These are phyloP conservation scores for Psilocybe subaeruginosa DNA, from an alignment of 768 basidiomycete species.

Conservation along the genomic window DNA sequence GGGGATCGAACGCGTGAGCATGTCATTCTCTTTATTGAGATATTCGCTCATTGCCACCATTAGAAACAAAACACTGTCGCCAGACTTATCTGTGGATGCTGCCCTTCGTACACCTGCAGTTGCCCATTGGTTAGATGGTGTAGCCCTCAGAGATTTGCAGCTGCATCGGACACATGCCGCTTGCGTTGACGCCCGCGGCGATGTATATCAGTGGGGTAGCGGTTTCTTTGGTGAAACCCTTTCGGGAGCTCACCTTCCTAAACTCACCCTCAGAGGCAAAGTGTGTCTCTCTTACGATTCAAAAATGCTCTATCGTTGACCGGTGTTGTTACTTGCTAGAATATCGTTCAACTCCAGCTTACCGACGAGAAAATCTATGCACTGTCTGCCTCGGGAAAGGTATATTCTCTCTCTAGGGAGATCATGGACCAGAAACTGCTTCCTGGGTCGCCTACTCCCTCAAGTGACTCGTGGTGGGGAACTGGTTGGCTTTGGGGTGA, in stretches of 20 bases:
- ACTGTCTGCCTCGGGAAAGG: slow-evolving; percentile 73
- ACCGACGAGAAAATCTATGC: slow-evolving; percentile 72
- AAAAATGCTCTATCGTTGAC: background rate
- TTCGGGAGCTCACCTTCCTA: slow-evolving; percentile 38
- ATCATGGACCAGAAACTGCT: slow-evolving; percentile 47
- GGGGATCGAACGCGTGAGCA: slow-evolving; percentile 77
- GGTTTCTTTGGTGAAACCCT: slow-evolving; percentile 51
- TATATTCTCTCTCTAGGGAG: slow-evolving; percentile 69
- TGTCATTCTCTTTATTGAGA: slow-evolving; percentile 3
- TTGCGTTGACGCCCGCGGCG: slow-evolving; percentile 77
- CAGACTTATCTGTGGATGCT: slow-evolving; percentile 38
- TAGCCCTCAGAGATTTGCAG: slow-evolving; percentile 74
- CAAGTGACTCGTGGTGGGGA: slow-evolving; percentile 62
- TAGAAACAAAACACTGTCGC: slow-evolving; percentile 51
- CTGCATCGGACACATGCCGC: slow-evolving; percentile 70
- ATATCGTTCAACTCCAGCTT: slow-evolving; percentile 66
- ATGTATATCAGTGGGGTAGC: slow-evolving; percentile 85
- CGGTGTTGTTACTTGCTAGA: slow-evolving; percentile 40
- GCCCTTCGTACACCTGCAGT: slow-evolving; percentile 52
- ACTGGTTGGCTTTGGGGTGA: slow-evolving; percentile 62
- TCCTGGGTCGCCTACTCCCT: slow-evolving; percentile 40
- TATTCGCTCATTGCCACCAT: background rate
- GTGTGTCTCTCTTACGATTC: slow-evolving; percentile 33
- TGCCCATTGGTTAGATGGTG: slow-evolving; percentile 61
- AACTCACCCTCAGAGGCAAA: slow-evolving; percentile 65